phyloP scores from a whole-genome alignment of 495 filamentous ascomycete genomes.

The Glonium stellatum region DNA sequence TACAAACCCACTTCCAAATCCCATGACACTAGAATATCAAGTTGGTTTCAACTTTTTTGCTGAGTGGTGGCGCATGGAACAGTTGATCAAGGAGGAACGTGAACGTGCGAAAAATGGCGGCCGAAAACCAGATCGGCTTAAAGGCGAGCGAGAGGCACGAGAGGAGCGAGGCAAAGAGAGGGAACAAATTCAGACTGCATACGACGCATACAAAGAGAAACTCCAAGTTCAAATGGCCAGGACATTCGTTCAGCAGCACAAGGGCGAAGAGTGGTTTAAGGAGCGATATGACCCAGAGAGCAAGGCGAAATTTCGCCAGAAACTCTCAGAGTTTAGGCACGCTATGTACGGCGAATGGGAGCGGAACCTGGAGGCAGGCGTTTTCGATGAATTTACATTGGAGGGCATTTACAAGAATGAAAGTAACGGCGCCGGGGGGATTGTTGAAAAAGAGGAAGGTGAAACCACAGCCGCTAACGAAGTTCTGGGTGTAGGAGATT shows the following conservation, averaged over 20 bases:
- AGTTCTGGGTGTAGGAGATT: slow-evolving; percentile 82
- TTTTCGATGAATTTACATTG: slow-evolving; percentile 89
- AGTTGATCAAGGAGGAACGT: slow-evolving; percentile 78
- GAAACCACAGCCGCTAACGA: slow-evolving; percentile 85
- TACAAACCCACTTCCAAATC: slow-evolving; percentile 71
- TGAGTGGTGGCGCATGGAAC: slow-evolving; percentile 91
- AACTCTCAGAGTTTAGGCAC: slow-evolving; percentile 67
- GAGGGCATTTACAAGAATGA: slow-evolving; percentile 95
- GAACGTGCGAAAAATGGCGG: slow-evolving; percentile 71
- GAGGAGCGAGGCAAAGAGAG: slow-evolving; percentile 88
- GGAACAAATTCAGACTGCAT: slow-evolving; percentile 81
- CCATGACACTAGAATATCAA: slow-evolving; percentile 78
- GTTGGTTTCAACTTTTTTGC: slow-evolving; percentile 95
- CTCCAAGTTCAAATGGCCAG: slow-evolving; percentile 85
- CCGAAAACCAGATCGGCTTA: slow-evolving; percentile 61
- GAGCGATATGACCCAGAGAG: slow-evolving; percentile 86
- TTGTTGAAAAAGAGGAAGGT: slow-evolving; percentile 90
- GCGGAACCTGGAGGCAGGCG: slow-evolving; percentile 67
- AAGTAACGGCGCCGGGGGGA: slow-evolving; percentile 75
- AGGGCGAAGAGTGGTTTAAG: slow-evolving; percentile 94
- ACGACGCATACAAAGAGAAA: slow-evolving; percentile 91
- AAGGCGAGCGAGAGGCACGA: slow-evolving; percentile 66
- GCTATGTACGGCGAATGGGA: slow-evolving; percentile 76
- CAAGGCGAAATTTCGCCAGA: slow-evolving; percentile 57
- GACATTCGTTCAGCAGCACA: slow-evolving; percentile 81